Percentiles rank a stretch among this genome's conserved stretches.
Conservation (phyloP, 768 basidiomycete genomes). For the Mrakia gelida region DNA sequence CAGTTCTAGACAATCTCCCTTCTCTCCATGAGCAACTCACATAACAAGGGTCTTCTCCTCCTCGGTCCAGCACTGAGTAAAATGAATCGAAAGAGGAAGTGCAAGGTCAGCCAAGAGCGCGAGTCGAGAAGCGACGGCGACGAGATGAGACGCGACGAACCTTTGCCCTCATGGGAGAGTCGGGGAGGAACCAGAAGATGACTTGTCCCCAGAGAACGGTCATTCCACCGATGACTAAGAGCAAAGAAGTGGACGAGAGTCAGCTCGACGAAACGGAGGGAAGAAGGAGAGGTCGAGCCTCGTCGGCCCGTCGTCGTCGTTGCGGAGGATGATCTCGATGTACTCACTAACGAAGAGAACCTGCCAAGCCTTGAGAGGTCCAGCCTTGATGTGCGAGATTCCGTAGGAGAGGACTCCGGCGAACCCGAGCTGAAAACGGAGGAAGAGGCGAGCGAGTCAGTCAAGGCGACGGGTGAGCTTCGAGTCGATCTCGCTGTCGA, state of each 20-base stretch:
- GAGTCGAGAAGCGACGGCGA: neutral
- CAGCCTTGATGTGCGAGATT: constrained; percentile 49
- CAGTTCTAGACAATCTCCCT: neutral
- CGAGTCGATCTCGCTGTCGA: neutral
- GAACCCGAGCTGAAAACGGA: constrained; percentile 54
- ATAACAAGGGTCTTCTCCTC: constrained; percentile 53
- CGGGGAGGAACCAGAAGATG: constrained; percentile 54
- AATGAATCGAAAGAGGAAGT: neutral
- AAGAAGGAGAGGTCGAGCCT: neutral
- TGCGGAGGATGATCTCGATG: too few species aligned
- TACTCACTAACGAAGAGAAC: constrained; percentile 35
- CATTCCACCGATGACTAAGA: constrained; percentile 35
- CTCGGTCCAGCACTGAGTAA: constrained; percentile 44
- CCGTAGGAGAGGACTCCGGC: constrained; percentile 54
- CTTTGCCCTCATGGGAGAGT: constrained; percentile 35
- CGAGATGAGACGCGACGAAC: constrained; percentile 39
- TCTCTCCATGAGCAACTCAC: neutral
- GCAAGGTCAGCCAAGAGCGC: neutral
- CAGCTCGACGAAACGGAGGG: neutral
- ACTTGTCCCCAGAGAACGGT: constrained; percentile 54
- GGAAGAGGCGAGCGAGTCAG: constrained; percentile 50
- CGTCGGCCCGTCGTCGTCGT: too few species aligned
- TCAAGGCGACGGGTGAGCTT: constrained; percentile 43
- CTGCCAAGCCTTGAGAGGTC: constrained; percentile 53
- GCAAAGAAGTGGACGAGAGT: neutral